Percentiles rank a stretch among this genome's conserved stretches.
phyloP scores from a whole-genome alignment of 345 rosid genomes.

The Barbarea vulgaris region DNA sequence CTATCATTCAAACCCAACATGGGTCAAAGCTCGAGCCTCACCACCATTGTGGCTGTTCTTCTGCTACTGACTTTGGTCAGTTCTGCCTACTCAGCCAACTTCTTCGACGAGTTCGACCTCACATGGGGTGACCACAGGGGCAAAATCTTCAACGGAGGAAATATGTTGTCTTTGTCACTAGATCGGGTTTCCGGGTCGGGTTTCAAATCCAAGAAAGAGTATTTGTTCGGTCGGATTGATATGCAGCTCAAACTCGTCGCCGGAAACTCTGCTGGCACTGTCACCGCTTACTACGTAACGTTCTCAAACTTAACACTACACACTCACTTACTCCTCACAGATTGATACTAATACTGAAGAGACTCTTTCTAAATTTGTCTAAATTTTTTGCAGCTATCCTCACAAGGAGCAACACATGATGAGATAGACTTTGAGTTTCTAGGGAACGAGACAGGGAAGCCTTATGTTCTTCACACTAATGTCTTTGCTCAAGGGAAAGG shows the following conservation, averaged over 20 bases:
- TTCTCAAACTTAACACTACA: background rate
- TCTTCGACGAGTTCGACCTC: conserved; percentile 53
- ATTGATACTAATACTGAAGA: background rate
- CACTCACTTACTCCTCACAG: background rate
- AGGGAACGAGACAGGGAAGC: conserved; percentile 61
- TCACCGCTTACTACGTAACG: conserved; percentile 61
- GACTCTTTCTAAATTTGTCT: background rate
- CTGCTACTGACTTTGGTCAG: conserved; percentile 12
- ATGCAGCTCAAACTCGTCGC: conserved; percentile 74
- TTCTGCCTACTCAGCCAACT: conserved; percentile 45
- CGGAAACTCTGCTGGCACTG: conserved; percentile 72
- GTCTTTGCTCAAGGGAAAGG: conserved; percentile 63
- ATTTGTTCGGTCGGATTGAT: conserved; percentile 59
- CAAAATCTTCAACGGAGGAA: conserved; percentile 55
- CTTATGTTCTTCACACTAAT: conserved; percentile 68
- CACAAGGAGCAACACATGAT: conserved; percentile 56
- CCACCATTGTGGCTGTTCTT: background rate
- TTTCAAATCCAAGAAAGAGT: conserved; percentile 59
- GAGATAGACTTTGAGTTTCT: conserved; percentile 75
- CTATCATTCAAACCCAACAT: conserved; percentile 19
- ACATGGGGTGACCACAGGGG: conserved; percentile 60
- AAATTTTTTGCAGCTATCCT: conserved; percentile 47
- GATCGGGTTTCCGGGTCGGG: conserved; percentile 64
- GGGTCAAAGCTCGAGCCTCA: conserved; percentile 18
- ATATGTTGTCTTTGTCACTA: conserved; percentile 51